Evolutionary conservation across 1,284 basidiomycete species (phyloP), one percentile per base, ranked within the genome.

Genomic region (Porodaedalea pini): DNA sequence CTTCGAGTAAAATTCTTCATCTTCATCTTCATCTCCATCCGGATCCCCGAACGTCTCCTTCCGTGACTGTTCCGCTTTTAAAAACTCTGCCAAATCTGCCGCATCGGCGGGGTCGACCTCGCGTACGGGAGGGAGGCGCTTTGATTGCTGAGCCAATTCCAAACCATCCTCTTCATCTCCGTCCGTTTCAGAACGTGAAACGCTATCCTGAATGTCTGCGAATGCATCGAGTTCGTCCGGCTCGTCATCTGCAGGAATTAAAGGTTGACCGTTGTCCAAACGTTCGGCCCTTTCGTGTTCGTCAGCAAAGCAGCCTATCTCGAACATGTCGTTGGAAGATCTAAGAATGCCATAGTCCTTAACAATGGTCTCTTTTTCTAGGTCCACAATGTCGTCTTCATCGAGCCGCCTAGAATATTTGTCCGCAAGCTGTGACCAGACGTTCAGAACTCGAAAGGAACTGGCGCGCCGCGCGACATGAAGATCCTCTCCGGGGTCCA

Each of bases 301-400:
- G 32, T 67, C 67, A 0, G 71, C 70, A 61, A 83, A 74, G 58
- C 69, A 73, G 2, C 83, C 84, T 60, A 85, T 73, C 15, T 73
- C 67, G 63, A 73, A 78, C 19, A 68, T 69, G 43, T 69, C 70
- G 39, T 66, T 63, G 17, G 75, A 69, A 11, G 69, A 69, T 47
- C 80, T 77, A 40, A 87, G 71, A 4, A 86, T 77, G 2, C 88
- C 88, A 57, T 85, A 79, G 67, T 90, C 85, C 64, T 80, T 81
- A 54, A 87, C 70, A 39, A 90, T 73, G 55, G 78, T 68, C 19
- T 75, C 77, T 6, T 80, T 81, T 49, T 73, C 70, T 2, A 90
- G 69, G 66, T 90, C 84, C 34, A 90, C 75, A 50, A 90, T 84
- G 65, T 90, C 88, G 68, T 90, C 88, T 64, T 90, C 82, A 61